A percentile compares a stretch with the other conserved stretches of the same genome.
phyloP scores from a whole-genome alignment of 129 eudicot genomes.

The Arctium lappa region DNA sequence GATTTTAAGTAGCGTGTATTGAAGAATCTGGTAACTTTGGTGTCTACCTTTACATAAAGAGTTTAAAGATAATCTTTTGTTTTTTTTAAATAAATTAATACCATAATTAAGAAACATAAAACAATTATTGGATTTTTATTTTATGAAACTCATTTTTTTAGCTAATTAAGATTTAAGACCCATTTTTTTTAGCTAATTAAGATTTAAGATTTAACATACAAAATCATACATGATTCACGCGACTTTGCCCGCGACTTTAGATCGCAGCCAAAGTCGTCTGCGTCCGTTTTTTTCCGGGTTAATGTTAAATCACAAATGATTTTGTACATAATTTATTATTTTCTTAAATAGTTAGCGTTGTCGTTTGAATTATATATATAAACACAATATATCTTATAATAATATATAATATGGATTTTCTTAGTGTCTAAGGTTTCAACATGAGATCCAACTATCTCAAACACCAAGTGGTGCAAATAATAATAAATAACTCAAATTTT shows the following conservation, averaged over 20 bases:
- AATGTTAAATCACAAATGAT: no score
- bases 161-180: no score
- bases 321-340: no score
- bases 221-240: no score
- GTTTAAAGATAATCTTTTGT: background rate
- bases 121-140: background rate
- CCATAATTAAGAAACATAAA: background rate
- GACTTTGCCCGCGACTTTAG: no score
- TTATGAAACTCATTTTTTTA: background rate
- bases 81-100: background rate
- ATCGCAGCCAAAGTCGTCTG: no score
- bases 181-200: no score
- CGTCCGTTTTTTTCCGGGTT: no score
- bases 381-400: no score
- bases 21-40: conserved; percentile 19
- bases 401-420: background rate
- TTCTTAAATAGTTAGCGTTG: no score
- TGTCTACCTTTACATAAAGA: conserved; percentile 24
- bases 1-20: conserved; percentile 12
- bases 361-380: no score
- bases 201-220: no score
- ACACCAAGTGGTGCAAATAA: conserved; percentile 7
- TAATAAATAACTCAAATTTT: background rate
- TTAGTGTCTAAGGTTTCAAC: conserved; percentile 25
- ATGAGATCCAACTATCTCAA: conserved; percentile 22